A percentile compares a stretch with the other conserved stretches of the same genome.
Evolutionary conservation across 148 eudicot species (phyloP).

Genomic region (Nyssa sinensis): DNA sequence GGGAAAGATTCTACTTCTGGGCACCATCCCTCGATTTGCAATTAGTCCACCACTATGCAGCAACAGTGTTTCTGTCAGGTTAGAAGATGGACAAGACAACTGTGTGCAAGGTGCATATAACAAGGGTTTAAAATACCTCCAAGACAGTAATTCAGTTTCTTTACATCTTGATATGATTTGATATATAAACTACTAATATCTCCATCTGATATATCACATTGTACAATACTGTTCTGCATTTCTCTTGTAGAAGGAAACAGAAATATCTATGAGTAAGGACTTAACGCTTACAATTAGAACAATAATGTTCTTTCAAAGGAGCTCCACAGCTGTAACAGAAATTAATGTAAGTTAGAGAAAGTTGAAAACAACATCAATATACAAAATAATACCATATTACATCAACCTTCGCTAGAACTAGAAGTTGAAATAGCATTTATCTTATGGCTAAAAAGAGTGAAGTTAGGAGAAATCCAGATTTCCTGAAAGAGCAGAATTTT

Average conservation of each 20-base stretch:
- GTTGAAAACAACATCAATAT: background rate
- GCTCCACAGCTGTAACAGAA: conserved; percentile 59
- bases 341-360: background rate
- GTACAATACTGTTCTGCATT: background rate
- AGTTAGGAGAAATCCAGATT: no score
- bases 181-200: background rate
- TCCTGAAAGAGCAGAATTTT: no score
- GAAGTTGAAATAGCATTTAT: no score
- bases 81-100: no score
- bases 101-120: no score
- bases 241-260: background rate
- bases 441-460: no score
- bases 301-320: conserved; percentile 11
- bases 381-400: background rate
- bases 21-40: no score
- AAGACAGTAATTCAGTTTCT: background rate
- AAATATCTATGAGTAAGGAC: background rate
- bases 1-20: no score
- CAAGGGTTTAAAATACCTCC: background rate
- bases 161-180: background rate
- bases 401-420: no score
- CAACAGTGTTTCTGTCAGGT: no score
- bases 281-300: conserved; percentile 16
- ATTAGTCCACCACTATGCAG: no score
- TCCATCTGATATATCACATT: background rate